These are phyloP conservation scores for Mycena galericulata DNA, from an alignment of 768 basidiomycete genomes.

Conservation along the genomic window DNA sequence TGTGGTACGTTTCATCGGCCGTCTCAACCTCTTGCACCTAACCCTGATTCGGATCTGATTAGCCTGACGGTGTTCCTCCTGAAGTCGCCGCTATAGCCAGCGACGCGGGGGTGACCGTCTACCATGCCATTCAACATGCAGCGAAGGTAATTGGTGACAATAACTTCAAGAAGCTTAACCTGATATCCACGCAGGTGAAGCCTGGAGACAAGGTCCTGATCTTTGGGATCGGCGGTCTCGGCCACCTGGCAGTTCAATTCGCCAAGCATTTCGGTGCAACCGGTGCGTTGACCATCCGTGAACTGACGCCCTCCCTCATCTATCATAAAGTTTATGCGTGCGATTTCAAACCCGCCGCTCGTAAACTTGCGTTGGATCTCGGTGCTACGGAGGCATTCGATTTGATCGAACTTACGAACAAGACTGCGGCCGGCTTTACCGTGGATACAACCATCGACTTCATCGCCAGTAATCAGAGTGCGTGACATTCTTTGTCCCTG, in stretches of 20 bases:
- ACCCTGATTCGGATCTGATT: neutral
- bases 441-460: constrained; percentile 42
- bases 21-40: neutral
- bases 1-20: constrained; percentile 21
- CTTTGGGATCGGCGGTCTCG: constrained; percentile 34
- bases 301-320: neutral
- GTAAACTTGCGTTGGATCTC: constrained; percentile 36
- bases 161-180: neutral
- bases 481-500: neutral
- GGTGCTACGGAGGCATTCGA: constrained; percentile 38
- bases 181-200: constrained; percentile 26
- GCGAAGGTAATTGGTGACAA: constrained; percentile 21
- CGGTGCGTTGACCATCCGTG: constrained; percentile 4
- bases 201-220: constrained; percentile 33
- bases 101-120: constrained; percentile 35
- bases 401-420: constrained; percentile 32
- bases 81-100: constrained; percentile 30
- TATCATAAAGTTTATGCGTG: constrained; percentile 32
- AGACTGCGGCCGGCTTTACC: constrained; percentile 25
- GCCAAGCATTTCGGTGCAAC: constrained; percentile 40
- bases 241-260: constrained; percentile 36
- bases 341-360: constrained; percentile 37
- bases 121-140: constrained; percentile 27
- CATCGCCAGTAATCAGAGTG: constrained; percentile 37
- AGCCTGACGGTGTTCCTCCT: constrained; percentile 30